Percentiles rank a stretch among this genome's conserved stretches.
These are phyloP conservation scores for grape (Vitis vinifera) DNA, from an alignment of 164 flowering plant genomes.

Conservation along the genomic window DNA sequence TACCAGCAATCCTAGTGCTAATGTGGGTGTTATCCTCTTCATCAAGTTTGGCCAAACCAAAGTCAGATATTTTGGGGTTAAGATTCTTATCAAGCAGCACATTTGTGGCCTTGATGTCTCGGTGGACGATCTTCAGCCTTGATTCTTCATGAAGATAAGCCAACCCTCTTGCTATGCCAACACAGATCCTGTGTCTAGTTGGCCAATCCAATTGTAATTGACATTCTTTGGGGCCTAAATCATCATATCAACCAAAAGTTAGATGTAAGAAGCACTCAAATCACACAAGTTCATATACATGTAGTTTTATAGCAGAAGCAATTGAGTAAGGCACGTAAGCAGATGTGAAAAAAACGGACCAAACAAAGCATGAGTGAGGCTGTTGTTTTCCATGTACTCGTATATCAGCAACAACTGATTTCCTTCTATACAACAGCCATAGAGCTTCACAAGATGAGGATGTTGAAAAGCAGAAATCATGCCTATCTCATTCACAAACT, in stretches of 20 bases:
- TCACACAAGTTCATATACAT: too few species aligned
- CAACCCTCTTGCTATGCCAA: conserved; percentile 29
- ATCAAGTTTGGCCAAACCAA: too few species aligned
- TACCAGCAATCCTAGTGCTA: too few species aligned
- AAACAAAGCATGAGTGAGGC: conserved; percentile 23
- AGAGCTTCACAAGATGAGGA: conserved; percentile 25
- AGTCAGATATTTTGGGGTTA: conserved; percentile 21
- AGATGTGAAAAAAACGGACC: conserved; percentile 7
- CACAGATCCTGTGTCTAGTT: conserved; percentile 22
- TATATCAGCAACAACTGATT: conserved; percentile 22
- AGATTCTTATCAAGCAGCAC: conserved; percentile 25
- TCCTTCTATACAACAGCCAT: conserved; percentile 25
- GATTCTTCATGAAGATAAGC: conserved; percentile 33
- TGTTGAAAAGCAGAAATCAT: conserved; percentile 25
- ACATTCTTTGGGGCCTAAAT: conserved; percentile 11
- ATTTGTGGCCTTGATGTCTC: conserved; percentile 30
- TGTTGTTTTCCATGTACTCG: conserved; percentile 28
- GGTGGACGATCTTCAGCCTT: conserved; percentile 25
- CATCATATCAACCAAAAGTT: neutral
- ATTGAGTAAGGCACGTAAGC: neutral
- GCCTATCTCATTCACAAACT: conserved; percentile 29
- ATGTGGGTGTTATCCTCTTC: too few species aligned
- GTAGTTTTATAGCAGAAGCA: too few species aligned
- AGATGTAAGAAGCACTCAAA: neutral
- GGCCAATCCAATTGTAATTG: conserved; percentile 25